A percentile compares a stretch with the other conserved stretches of the same genome.
Evolutionary conservation across 306 rosid genomes (phyloP).

Genomic region (Mimosa pudica): DNA sequence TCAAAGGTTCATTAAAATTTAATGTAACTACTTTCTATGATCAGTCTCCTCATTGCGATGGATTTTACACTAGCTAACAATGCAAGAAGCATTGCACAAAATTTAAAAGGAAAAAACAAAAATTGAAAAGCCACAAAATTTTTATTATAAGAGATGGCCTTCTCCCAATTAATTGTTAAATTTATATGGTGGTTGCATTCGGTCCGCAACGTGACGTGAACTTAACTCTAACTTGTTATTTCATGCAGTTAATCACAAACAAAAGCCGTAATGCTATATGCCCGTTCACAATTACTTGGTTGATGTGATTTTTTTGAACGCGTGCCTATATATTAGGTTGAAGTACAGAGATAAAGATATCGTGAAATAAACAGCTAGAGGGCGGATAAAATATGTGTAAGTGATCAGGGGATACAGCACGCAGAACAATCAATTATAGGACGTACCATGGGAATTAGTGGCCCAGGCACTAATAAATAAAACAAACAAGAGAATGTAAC

Average conservation of each 20-base stretch:
- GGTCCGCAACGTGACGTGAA: neutral
- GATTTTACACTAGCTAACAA: neutral
- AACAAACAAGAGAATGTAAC: slow-evolving; percentile 26
- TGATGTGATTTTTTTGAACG: neutral
- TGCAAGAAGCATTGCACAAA: neutral
- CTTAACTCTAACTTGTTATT: neutral
- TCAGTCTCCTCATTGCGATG: neutral
- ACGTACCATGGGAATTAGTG: slow-evolving; percentile 57
- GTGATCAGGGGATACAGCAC: slow-evolving; percentile 34
- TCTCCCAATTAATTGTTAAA: neutral
- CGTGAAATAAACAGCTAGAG: slow-evolving; percentile 17
- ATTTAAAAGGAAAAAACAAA: neutral
- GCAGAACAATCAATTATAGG: slow-evolving; percentile 40
- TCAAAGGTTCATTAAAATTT: neutral
- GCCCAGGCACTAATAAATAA: slow-evolving; percentile 50
- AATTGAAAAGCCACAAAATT: neutral
- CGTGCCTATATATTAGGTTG: neutral
- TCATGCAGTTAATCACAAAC: neutral
- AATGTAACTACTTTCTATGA: neutral
- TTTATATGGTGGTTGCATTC: neutral
- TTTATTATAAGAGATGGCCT: neutral
- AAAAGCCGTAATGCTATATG: neutral
- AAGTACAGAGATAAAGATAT: slow-evolving; percentile 3
- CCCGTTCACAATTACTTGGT: neutral
- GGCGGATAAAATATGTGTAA: slow-evolving; percentile 33